phyloP scores from a whole-genome alignment of 2,329 filamentous ascomycete species.

The Xylaria sp. region DNA sequence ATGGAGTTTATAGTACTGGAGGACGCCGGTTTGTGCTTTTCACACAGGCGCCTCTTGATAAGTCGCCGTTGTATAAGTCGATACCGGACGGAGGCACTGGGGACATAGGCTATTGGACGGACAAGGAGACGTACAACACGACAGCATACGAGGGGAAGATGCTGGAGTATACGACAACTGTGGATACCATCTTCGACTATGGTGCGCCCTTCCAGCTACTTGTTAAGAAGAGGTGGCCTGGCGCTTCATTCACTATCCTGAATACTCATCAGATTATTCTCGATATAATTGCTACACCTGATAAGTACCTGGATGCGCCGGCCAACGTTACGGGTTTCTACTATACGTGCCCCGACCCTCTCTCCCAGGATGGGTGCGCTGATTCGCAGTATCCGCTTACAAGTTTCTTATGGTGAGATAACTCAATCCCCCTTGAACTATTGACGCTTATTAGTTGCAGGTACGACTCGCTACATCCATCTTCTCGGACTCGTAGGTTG shows the following conservation, averaged over 20 bases:
- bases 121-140: slow-evolving; percentile 59
- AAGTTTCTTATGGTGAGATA: slow-evolving; percentile 72
- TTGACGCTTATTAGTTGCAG: too few species aligned
- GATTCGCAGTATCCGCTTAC: slow-evolving; percentile 58
- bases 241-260: slow-evolving; percentile 72
- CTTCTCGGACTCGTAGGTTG: slow-evolving; percentile 67
- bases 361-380: slow-evolving; percentile 51
- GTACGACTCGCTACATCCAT: slow-evolving; percentile 78
- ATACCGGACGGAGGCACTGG: slow-evolving; percentile 56
- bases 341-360: slow-evolving; percentile 59
- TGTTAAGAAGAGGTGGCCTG: slow-evolving; percentile 62
- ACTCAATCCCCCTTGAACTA: background rate
- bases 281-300: slow-evolving; percentile 72
- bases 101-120: slow-evolving; percentile 59
- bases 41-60: slow-evolving; percentile 74
- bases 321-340: slow-evolving; percentile 70
- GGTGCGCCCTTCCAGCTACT: slow-evolving; percentile 60
- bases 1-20: slow-evolving; percentile 72
- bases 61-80: slow-evolving; percentile 73
- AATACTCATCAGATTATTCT: slow-evolving; percentile 73
- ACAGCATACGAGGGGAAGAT: slow-evolving; percentile 61
- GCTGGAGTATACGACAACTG: slow-evolving; percentile 60
- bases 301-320: slow-evolving; percentile 70
- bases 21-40: slow-evolving; percentile 78
- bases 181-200: slow-evolving; percentile 62